Evolutionary conservation across 345 rosid species (phyloP).

Genomic region (Viola odorata): DNA sequence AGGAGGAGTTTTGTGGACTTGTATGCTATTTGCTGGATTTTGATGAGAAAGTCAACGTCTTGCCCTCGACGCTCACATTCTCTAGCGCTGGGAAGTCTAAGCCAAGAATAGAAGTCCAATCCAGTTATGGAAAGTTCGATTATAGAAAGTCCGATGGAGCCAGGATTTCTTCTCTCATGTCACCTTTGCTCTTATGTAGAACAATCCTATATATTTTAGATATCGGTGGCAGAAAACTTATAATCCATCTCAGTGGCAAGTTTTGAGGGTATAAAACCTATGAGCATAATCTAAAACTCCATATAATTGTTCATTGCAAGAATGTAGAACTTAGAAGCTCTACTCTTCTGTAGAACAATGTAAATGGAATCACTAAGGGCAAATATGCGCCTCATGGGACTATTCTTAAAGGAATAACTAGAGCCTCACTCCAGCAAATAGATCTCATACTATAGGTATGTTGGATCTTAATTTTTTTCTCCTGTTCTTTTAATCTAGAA

Average conservation of each 20-base stretch:
- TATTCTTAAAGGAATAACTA: not conserved
- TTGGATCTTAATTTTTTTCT: constrained; percentile 1
- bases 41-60: too few relatives aligned
- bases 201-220: constrained; percentile 25
- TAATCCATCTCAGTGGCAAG: constrained; percentile 1
- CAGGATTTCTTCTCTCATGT: too few relatives aligned
- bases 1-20: too few relatives aligned
- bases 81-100: too few relatives aligned
- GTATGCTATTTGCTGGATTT: too few relatives aligned
- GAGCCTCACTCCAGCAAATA: constrained; percentile 2
- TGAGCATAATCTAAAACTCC: too few relatives aligned
- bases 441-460: constrained; percentile 14
- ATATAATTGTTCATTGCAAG: not conserved
- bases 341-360: constrained; percentile 11
- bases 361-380: constrained; percentile 5
- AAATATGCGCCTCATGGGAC: constrained; percentile 1
- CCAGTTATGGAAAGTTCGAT: too few relatives aligned
- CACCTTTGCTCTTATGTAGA: too few relatives aligned
- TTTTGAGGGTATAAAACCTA: constrained; percentile 5
- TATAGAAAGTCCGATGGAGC: too few relatives aligned
- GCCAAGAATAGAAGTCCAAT: too few relatives aligned
- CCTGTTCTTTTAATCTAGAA: not conserved
- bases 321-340: not conserved
- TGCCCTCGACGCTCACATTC: too few relatives aligned
- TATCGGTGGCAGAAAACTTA: constrained; percentile 12